Evolutionary conservation across 139 green algal species (phyloP), one percentile per base, ranked within the genome.

Genomic region (Auxenochlorella pyrenoidosa): DNA sequence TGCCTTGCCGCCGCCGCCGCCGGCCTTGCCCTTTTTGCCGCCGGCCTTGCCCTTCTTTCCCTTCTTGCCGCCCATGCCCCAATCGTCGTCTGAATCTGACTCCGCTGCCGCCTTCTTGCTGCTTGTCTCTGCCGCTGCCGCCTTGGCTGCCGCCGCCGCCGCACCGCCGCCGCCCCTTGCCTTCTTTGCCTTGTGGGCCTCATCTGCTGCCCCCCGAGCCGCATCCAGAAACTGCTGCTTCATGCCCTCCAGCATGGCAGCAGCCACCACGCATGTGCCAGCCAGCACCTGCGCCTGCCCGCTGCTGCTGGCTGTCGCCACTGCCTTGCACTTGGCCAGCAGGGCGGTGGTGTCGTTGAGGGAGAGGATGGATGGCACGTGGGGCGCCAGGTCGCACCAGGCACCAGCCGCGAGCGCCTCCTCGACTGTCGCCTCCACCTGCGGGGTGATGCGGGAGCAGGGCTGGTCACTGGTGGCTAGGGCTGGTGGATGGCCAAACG

Each of bases 51-150:
- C 90, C 71, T 94, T 94, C 78, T 93, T 94, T 1, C 87, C 88
- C 44, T 93, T 94, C 18, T 86, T 88, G 34, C 79, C 73, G 18
- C 86, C 83, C 82, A 76, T 87, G 54, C 79, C 88, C 90, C 91
- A 93, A 68, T 96, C 94, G 26, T 94, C 90, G 15, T 95, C 90
- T 34, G 89, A 88, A 70, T 93, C 90, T 6, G 73, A 79, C 40
- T 75, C 90, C 30, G 89, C 81, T 28, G 78, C 87, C n/a, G 58
- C 60, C 0, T 83, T 77, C 88, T 89, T 88, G 30, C 86, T 58
- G 59, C 59, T 28, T 43, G 30, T 22, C 19, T 82, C 85, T 19
- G 85, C 83, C 36, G 36, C 16, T 72, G 65, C 77, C 63, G 59
- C 78, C 78, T 47, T 47, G 85, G 40, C 34, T 90, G 78, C 54